Conservation (phyloP, 2,329 filamentous ascomycete species). For the Exophiala dermatitidis region DNA sequence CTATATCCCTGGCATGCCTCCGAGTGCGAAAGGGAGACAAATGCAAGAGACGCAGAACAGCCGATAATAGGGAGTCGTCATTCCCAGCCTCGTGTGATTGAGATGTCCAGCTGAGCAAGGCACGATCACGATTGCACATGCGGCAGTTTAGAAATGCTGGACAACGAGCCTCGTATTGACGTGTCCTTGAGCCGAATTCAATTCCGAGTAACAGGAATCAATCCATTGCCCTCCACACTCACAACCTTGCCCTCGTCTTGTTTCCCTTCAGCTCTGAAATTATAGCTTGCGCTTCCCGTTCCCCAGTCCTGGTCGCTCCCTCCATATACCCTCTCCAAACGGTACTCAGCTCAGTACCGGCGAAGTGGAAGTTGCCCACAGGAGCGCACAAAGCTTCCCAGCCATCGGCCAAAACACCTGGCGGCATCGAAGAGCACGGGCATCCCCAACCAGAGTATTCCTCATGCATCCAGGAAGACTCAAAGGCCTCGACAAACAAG, state of each 20-base stretch:
- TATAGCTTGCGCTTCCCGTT: slow-evolving; percentile 37
- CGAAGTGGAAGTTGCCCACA: slow-evolving; percentile 45
- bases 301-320: slow-evolving; percentile 47
- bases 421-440: slow-evolving; percentile 35
- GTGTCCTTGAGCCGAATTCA: too few species aligned
- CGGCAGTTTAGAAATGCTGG: too few species aligned
- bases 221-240: not conserved
- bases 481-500: slow-evolving; percentile 23
- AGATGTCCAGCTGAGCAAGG: too few species aligned
- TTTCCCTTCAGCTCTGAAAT: slow-evolving; percentile 37
- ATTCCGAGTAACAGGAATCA: too few species aligned
- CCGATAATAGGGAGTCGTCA: too few species aligned
- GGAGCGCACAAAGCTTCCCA: slow-evolving; percentile 33
- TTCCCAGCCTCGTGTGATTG: too few species aligned
- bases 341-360: slow-evolving; percentile 47
- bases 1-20: too few species aligned
- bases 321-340: slow-evolving; percentile 56
- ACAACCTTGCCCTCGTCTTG: slow-evolving; percentile 10
- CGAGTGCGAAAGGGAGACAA: too few species aligned
- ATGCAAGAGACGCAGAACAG: too few species aligned
- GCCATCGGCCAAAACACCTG: slow-evolving; percentile 35
- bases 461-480: slow-evolving; percentile 36
- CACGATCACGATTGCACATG: too few species aligned
- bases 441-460: slow-evolving; percentile 37
- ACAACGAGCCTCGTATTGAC: too few species aligned